Evolutionary conservation across 169 alveolate species (phyloP).

Genomic region (Cryptosporidium meleagridis): DNA sequence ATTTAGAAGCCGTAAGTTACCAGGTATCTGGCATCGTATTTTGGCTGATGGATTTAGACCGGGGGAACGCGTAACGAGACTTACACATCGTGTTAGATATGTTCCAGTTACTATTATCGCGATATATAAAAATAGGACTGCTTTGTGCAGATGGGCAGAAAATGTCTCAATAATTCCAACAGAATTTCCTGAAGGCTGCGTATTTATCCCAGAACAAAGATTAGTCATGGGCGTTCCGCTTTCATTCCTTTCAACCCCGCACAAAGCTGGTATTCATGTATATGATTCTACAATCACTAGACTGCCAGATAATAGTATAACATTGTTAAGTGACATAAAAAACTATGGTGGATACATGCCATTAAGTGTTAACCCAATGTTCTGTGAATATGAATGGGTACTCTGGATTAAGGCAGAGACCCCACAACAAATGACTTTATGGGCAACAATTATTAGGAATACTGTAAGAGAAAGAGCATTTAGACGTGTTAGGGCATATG

Average conservation of each 20-base stretch:
- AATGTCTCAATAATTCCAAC: conserved; percentile 58
- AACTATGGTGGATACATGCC: conserved; percentile 74
- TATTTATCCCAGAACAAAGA: conserved; percentile 71
- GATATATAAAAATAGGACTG: conserved; percentile 64
- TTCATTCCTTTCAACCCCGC: conserved; percentile 73
- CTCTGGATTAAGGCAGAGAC: conserved; percentile 72
- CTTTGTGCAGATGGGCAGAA: conserved; percentile 73
- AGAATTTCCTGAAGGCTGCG: conserved; percentile 75
- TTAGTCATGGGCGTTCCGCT: conserved; percentile 74
- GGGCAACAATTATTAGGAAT: conserved; percentile 75
- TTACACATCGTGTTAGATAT: conserved; percentile 67
- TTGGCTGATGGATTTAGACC: conserved; percentile 75
- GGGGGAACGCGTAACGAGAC: conserved; percentile 67
- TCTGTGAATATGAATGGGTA: conserved; percentile 73
- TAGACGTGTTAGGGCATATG: conserved; percentile 72
- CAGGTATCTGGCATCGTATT: conserved; percentile 76
- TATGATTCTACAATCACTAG: conserved; percentile 63
- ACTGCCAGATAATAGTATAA: conserved; percentile 61
- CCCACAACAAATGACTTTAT: conserved; percentile 70
- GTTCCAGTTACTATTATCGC: conserved; percentile 74
- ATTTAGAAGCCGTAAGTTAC: conserved; percentile 54
- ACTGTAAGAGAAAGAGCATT: conserved; percentile 70
- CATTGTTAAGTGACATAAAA: conserved; percentile 15
- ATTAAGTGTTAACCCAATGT: conserved; percentile 52
- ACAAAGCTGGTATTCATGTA: conserved; percentile 74